These are phyloP conservation scores for Aspergillus conjunctus DNA, from an alignment of 495 filamentous ascomycete species.

Conservation along the genomic window DNA sequence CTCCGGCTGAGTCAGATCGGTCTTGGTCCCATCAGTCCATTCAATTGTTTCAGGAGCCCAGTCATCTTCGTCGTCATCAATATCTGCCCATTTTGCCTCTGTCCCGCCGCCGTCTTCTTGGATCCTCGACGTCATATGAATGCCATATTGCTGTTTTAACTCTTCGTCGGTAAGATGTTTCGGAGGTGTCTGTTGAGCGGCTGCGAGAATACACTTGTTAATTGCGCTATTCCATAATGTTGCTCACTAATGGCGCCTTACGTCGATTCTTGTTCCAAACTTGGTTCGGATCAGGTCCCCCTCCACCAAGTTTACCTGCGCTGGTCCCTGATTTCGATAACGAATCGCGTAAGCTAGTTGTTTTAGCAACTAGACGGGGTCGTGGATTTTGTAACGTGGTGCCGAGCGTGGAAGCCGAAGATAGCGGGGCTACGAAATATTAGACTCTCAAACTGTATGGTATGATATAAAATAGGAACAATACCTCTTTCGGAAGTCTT, in stretches of 20 bases:
- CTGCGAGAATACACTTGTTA: constrained; percentile 48
- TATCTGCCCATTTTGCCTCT: constrained; percentile 95
- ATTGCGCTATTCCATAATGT: constrained; percentile 17
- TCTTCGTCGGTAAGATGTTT: constrained; percentile 98
- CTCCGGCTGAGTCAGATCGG: constrained; percentile 66
- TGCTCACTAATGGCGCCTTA: constrained; percentile 48
- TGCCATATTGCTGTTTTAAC: constrained; percentile 90
- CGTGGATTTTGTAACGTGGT: constrained; percentile 49
- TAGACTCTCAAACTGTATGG: constrained; percentile 21
- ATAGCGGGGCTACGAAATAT: constrained; percentile 40
- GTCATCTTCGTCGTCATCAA: constrained; percentile 97
- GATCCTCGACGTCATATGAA: constrained; percentile 91
- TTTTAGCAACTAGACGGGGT: constrained; percentile 69
- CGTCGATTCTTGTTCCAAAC: constrained; percentile 99
- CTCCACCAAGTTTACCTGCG: constrained; percentile 48
- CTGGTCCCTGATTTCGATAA: constrained; percentile 49
- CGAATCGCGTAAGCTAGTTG: constrained; percentile 57
- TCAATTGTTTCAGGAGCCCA: constrained; percentile 96
- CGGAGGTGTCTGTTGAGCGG: constrained; percentile 73
- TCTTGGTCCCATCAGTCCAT: constrained; percentile 97
- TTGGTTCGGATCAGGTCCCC: constrained; percentile 67
- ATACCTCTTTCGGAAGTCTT: constrained; percentile 62
- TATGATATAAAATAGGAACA: background rate
- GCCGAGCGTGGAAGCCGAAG: constrained; percentile 44
- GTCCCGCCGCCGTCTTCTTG: constrained; percentile 80